Evolutionary conservation across 768 basidiomycete genomes (phyloP).

Genomic region (Kwoniella shandongensis): DNA sequence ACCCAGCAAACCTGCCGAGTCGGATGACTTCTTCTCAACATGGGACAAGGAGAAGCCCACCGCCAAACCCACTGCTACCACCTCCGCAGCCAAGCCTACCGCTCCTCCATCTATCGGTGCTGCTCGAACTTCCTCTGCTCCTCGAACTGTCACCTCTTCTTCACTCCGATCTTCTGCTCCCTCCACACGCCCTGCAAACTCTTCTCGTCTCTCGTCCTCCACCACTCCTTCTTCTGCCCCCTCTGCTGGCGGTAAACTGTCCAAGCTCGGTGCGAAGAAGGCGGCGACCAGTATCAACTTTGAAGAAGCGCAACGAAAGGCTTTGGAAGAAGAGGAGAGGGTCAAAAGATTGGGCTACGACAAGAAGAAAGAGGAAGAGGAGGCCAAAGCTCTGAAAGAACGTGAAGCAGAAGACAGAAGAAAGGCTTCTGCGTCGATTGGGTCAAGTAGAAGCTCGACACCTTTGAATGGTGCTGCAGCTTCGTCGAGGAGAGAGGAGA

Average conservation of each 20-base stretch:
- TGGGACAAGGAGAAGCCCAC: slow-evolving; percentile 83
- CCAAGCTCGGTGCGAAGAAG: slow-evolving; percentile 77
- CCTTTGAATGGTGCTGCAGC: slow-evolving; percentile 32
- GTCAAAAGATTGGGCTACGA: slow-evolving; percentile 91
- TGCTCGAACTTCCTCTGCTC: slow-evolving; percentile 40
- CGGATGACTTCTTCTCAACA: slow-evolving; percentile 91
- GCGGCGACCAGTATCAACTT: slow-evolving; percentile 80
- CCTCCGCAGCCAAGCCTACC: slow-evolving; percentile 57
- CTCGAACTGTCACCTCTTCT: slow-evolving; percentile 56
- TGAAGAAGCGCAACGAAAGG: slow-evolving; percentile 87
- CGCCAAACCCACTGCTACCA: slow-evolving; percentile 58
- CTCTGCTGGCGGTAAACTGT: slow-evolving; percentile 60
- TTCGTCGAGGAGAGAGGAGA: slow-evolving; percentile 27
- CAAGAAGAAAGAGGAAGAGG: slow-evolving; percentile 76
- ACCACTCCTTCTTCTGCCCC: slow-evolving; percentile 43
- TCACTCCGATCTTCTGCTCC: slow-evolving; percentile 46
- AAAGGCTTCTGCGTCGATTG: slow-evolving; percentile 49
- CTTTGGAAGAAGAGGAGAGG: slow-evolving; percentile 86
- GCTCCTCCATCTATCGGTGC: slow-evolving; percentile 37
- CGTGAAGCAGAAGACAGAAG: slow-evolving; percentile 57
- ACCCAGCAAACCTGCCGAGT: slow-evolving; percentile 44
- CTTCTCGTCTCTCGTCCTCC: slow-evolving; percentile 47
- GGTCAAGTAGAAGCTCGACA: slow-evolving; percentile 42
- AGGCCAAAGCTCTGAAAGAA: slow-evolving; percentile 62
- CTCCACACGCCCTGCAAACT: slow-evolving; percentile 56